These are phyloP conservation scores for Akebia trifoliata DNA, from an alignment of 164 flowering plant genomes.

Conservation along the genomic window DNA sequence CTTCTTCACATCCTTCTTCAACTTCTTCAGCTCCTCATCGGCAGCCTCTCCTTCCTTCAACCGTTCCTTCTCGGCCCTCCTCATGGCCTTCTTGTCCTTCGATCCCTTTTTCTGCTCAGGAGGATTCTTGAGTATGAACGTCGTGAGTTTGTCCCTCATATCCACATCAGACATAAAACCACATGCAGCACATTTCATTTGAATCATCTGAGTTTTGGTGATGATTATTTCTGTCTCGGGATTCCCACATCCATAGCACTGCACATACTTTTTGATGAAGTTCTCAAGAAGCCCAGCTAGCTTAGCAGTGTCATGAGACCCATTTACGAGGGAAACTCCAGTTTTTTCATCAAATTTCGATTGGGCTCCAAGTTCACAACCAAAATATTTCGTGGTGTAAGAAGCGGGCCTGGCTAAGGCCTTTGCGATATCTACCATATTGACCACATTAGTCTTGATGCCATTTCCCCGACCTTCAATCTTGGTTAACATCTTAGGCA, in stretches of 20 bases:
- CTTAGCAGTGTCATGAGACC: conserved; percentile 77
- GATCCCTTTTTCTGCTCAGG: conserved; percentile 78
- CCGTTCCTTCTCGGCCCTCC: conserved; percentile 92
- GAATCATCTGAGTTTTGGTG: conserved; percentile 77
- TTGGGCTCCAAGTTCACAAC: conserved; percentile 91
- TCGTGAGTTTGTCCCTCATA: conserved; percentile 88
- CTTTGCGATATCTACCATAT: conserved; percentile 90
- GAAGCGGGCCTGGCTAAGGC: conserved; percentile 87
- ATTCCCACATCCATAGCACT: conserved; percentile 92
- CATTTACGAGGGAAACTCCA: conserved; percentile 80
- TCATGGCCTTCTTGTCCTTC: conserved; percentile 86
- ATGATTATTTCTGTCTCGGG: conserved; percentile 84
- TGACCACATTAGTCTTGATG: conserved; percentile 86
- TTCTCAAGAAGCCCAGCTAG: conserved; percentile 85
- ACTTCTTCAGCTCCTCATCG: conserved; percentile 74
- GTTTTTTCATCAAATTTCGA: conserved; percentile 91
- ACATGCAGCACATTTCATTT: conserved; percentile 88
- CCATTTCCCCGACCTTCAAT: conserved; percentile 96
- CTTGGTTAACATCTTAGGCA: conserved; percentile 91
- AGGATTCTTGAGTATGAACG: conserved; percentile 83
- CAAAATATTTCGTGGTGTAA: conserved; percentile 87
- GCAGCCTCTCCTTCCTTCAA: conserved; percentile 91
- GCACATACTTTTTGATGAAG: conserved; percentile 89
- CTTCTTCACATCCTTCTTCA: conserved; percentile 64
- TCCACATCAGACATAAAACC: conserved; percentile 89